These are phyloP conservation scores for Elaeis oleifera DNA, from an alignment of 202 grass and related monocot species.

Conservation along the genomic window DNA sequence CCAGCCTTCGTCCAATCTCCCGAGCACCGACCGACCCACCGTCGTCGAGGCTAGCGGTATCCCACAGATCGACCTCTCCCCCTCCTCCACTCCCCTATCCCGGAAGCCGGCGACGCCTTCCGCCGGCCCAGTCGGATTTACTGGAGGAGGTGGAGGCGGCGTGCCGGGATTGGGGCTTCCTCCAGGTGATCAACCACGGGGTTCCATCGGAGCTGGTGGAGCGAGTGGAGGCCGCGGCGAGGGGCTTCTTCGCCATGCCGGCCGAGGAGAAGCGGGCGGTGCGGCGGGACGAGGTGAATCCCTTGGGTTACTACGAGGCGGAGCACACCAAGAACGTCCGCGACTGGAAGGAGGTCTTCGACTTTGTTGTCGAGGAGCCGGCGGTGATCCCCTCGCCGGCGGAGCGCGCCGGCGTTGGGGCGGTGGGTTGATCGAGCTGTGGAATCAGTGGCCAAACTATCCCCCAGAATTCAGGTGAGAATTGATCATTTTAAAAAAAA, in stretches of 20 bases:
- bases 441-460: conserved; percentile 60
- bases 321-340: conserved; percentile 80
- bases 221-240: conserved; percentile 29
- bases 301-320: conserved; percentile 67
- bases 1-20: conserved; percentile 63
- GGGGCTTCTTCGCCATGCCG: conserved; percentile 48
- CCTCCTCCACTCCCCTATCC: conserved; percentile 11
- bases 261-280: conserved; percentile 39
- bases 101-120: neutral
- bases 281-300: conserved; percentile 43
- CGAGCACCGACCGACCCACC: conserved; percentile 49
- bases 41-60: conserved; percentile 47
- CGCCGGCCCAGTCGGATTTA: conserved; percentile 7
- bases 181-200: conserved; percentile 64
- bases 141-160: conserved; percentile 50
- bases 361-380: conserved; percentile 36
- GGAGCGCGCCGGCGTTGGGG: neutral
- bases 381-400: neutral
- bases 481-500: too few species aligned
- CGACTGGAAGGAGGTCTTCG: conserved; percentile 92
- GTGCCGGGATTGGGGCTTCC: conserved; percentile 73
- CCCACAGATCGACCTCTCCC: conserved; percentile 65
- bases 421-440: conserved; percentile 36
- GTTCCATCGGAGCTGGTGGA: conserved; percentile 37
- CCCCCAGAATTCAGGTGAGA: conserved; percentile 48